Evolutionary conservation across 2,329 filamentous ascomycete species (phyloP).

Genomic region (Venturia aucupariae): DNA sequence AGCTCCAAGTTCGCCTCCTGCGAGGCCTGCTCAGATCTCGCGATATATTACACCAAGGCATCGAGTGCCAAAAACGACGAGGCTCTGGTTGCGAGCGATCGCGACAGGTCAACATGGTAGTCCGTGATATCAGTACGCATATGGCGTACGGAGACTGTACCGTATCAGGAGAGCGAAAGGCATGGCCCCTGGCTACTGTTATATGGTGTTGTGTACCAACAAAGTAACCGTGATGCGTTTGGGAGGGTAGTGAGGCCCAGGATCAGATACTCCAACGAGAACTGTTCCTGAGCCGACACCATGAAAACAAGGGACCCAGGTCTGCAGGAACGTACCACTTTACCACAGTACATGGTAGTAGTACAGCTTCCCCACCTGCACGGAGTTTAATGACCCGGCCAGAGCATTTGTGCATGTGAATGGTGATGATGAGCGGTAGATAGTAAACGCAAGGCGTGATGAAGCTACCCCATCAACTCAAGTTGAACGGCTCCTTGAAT

Average conservation of each 20-base stretch:
- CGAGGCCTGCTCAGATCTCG: background rate
- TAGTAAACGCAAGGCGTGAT: too few species aligned
- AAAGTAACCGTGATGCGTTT: too few species aligned
- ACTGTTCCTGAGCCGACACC: background rate
- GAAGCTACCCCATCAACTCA: too few species aligned
- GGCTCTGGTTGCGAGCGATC: background rate
- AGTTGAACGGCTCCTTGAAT: too few species aligned
- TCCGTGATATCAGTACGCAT: background rate
- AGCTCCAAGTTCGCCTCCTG: background rate
- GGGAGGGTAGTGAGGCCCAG: too few species aligned
- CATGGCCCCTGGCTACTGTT: background rate
- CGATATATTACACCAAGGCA: background rate
- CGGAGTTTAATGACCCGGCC: too few species aligned
- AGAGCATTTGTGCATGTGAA: too few species aligned
- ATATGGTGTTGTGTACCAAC: background rate
- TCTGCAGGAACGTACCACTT: conserved; percentile 1
- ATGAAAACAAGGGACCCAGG: background rate
- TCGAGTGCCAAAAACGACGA: background rate
- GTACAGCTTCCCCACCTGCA: background rate
- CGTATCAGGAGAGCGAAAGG: background rate
- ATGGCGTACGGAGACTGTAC: background rate
- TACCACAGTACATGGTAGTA: too few species aligned
- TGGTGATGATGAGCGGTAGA: too few species aligned
- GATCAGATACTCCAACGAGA: background rate
- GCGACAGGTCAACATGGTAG: background rate